Conservation (phyloP, 176 grass and related monocot genomes). For the Ensete glaucum region DNA sequence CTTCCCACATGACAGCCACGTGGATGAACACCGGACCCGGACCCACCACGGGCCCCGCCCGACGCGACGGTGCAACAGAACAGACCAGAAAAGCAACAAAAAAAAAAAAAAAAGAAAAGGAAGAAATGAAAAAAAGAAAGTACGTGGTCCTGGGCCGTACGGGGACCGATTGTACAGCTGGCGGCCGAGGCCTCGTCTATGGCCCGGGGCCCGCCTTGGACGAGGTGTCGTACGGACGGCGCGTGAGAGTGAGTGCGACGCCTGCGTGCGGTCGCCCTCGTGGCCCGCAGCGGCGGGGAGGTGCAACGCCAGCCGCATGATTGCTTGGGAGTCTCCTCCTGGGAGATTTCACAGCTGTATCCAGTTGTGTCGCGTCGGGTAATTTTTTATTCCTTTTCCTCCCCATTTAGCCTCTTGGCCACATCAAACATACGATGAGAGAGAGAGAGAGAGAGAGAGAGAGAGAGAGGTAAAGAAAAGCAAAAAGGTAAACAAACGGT, state of each 20-base stretch:
- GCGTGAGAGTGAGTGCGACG: conserved; percentile 7
- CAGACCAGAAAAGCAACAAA: neutral
- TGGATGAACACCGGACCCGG: neutral
- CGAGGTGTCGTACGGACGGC: neutral
- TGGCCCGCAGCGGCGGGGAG: neutral
- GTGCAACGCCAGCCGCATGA: neutral
- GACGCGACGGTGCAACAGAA: neutral
- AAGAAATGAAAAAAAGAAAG: neutral
- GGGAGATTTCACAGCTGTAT: neutral
- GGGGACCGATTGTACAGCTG: conserved; percentile 33
- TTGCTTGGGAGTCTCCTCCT: neutral
- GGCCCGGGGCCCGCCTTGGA: neutral
- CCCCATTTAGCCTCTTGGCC: no score
- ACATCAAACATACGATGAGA: no score
- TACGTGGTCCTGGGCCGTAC: conserved; percentile 26
- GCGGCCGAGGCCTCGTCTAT: conserved; percentile 15
- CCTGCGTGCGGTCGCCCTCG: conserved; percentile 7
- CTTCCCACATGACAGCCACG: conserved; percentile 21
- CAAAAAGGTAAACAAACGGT: conserved; percentile 6
- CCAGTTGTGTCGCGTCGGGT: neutral
- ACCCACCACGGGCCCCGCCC: neutral
- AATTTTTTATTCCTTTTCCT: neutral
- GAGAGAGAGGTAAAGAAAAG: neutral
- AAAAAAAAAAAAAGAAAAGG: neutral
- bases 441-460: no score